These are phyloP conservation scores for Nannizzia gypsea DNA, from an alignment of 2,329 filamentous ascomycete genomes.

Conservation along the genomic window DNA sequence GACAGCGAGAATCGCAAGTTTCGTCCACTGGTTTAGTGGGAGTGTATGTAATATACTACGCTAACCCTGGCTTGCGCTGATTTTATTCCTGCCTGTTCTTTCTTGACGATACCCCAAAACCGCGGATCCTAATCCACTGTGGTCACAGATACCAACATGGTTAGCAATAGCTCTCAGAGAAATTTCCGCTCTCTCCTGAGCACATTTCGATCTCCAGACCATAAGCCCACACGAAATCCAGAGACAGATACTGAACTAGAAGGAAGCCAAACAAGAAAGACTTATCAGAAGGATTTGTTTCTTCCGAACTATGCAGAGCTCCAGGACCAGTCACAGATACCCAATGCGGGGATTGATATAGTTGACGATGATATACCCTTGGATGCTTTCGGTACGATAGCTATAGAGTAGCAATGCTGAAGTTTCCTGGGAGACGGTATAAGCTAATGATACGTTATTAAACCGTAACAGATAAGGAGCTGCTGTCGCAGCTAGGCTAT, in stretches of 20 bases:
- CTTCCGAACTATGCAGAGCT: background rate
- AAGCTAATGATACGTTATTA: background rate
- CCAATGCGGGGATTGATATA: background rate
- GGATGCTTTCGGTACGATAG: slow-evolving; percentile 39
- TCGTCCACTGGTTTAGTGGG: no score
- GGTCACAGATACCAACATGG: background rate
- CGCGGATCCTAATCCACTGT: background rate
- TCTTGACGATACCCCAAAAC: background rate
- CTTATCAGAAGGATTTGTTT: background rate
- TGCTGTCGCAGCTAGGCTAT: slow-evolving; percentile 25
- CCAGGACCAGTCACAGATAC: background rate
- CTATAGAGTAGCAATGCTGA: background rate
- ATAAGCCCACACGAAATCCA: background rate
- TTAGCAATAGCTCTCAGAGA: background rate
- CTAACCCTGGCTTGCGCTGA: background rate
- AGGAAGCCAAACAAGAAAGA: background rate
- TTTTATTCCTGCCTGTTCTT: background rate
- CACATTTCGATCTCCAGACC: background rate
- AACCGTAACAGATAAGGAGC: slow-evolving; percentile 24
- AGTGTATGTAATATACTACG: no score
- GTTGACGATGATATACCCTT: slow-evolving; percentile 22
- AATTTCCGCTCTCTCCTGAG: background rate
- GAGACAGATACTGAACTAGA: background rate
- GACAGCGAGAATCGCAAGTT: background rate
- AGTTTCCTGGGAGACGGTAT: background rate